Conservation (phyloP, 257 asterid genomes). For the Petunia axillaris region DNA sequence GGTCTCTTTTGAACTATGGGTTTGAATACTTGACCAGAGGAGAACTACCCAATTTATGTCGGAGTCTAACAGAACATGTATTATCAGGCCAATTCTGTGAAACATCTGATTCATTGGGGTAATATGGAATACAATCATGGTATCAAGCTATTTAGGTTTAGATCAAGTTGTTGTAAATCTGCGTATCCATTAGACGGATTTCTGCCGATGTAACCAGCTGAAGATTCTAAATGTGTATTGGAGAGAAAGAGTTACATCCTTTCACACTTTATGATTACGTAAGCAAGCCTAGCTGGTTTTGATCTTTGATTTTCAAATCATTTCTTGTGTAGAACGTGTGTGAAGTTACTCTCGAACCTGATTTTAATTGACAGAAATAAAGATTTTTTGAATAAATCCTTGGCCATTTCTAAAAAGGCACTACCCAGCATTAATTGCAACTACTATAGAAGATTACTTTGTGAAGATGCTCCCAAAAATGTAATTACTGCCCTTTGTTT, state of each 20-base stretch:
- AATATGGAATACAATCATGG: background rate
- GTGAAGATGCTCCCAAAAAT: conserved; percentile 36
- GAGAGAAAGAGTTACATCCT: conserved; percentile 29
- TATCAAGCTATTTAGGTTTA: background rate
- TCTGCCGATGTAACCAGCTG: background rate
- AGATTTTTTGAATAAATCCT: conserved; percentile 35
- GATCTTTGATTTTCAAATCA: conserved; percentile 39
- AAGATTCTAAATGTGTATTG: background rate
- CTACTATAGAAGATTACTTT: conserved; percentile 45
- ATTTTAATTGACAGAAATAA: conserved; percentile 25
- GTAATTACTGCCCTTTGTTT: conserved; percentile 36
- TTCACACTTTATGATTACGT: conserved; percentile 26
- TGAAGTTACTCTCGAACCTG: conserved; percentile 25
- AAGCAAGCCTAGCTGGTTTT: conserved; percentile 23
- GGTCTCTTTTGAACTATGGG: background rate
- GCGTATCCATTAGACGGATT: background rate
- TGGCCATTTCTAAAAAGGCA: conserved; percentile 31
- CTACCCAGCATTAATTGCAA: conserved; percentile 38
- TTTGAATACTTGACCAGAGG: background rate
- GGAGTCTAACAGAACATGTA: background rate
- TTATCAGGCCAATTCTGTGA: background rate
- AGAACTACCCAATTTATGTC: background rate
- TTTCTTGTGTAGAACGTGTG: conserved; percentile 39
- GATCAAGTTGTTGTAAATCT: background rate
- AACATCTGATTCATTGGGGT: background rate